These are phyloP conservation scores for Selenicereus undatus DNA, from an alignment of 148 eudicot genomes.

Conservation along the genomic window DNA sequence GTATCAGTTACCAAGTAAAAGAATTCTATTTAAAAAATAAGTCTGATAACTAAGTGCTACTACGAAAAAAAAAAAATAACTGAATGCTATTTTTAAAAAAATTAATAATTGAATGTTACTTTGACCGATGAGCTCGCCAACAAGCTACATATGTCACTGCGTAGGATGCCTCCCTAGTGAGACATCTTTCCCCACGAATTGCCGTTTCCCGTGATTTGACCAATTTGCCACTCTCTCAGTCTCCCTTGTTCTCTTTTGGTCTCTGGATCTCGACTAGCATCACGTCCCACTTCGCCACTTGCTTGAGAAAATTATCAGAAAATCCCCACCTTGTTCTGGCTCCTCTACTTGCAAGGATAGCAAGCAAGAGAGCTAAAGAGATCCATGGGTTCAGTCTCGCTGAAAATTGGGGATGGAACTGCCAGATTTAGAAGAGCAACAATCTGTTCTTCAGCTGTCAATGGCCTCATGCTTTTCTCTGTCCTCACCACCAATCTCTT, in stretches of 20 bases:
- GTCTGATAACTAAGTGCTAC: too few relatives aligned
- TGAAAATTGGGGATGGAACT: conserved; percentile 92
- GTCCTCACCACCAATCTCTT: conserved; percentile 86
- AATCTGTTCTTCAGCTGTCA: conserved; percentile 74
- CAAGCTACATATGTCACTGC: too few relatives aligned
- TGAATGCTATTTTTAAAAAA: too few relatives aligned
- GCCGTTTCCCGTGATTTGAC: neutral
- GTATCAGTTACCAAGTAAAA: too few relatives aligned
- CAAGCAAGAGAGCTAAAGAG: conserved; percentile 9
- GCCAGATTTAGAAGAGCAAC: conserved; percentile 84
- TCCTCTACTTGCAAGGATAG: neutral
- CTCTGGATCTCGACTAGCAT: neutral
- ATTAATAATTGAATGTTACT: too few relatives aligned
- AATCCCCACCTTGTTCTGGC: neutral
- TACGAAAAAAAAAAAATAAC: too few relatives aligned
- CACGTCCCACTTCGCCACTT: neutral
- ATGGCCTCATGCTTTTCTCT: conserved; percentile 78
- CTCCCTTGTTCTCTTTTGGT: neutral
- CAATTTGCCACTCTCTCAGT: neutral
- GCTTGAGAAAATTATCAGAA: neutral
- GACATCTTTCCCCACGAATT: neutral
- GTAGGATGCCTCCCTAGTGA: too few relatives aligned
- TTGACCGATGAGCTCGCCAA: too few relatives aligned
- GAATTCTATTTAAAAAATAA: too few relatives aligned
- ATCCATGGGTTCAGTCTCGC: conserved; percentile 80